phyloP scores from a whole-genome alignment of 306 rosid genomes.

The Medicago truncatula region DNA sequence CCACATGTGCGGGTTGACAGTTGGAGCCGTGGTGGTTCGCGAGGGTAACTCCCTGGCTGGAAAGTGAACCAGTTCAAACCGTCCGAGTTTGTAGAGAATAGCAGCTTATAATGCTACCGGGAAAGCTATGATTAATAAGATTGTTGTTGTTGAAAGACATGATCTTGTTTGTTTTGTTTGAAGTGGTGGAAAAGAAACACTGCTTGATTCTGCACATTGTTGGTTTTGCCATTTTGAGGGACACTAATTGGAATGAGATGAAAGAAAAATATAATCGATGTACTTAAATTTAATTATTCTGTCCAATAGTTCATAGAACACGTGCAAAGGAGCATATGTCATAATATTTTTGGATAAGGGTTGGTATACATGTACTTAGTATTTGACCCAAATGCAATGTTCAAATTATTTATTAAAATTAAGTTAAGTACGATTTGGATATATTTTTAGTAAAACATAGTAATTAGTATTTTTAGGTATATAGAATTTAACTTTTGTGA shows the following conservation, averaged over 20 bases:
- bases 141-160: conserved; percentile 20
- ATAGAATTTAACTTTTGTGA: no score
- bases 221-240: neutral
- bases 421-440: no score
- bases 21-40: neutral
- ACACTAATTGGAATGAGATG: neutral
- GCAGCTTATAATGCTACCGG: conserved; percentile 29
- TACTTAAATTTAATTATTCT: neutral
- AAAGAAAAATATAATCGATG: neutral
- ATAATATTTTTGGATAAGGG: no score
- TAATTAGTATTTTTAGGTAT: no score
- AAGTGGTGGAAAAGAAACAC: neutral
- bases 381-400: no score
- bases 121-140: neutral
- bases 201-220: conserved; percentile 19
- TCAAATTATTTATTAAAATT: no score
- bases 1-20: conserved; percentile 32
- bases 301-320: neutral
- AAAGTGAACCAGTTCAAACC: conserved; percentile 44
- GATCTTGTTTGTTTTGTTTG: neutral
- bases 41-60: conserved; percentile 37
- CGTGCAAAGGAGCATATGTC: no score
- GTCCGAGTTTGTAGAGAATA: conserved; percentile 34
- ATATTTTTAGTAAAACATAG: no score
- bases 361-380: no score